Percentiles rank a stretch among this genome's conserved stretches.
These are phyloP conservation scores for Nicotiana obtusifolia DNA, from an alignment of 257 asterid genomes.

Conservation along the genomic window DNA sequence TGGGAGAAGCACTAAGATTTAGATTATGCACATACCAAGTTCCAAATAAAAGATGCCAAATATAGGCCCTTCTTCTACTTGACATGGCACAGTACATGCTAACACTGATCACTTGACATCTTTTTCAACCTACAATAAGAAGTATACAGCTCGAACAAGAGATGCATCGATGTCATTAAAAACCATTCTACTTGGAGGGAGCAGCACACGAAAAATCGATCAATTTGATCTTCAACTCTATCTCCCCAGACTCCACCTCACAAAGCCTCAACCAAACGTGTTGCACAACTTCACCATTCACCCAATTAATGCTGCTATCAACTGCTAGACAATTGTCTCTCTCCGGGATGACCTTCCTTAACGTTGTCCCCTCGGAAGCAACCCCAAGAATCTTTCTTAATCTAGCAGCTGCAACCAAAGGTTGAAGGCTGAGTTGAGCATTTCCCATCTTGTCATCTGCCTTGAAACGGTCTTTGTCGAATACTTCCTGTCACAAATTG, in stretches of 20 bases:
- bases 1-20: too few relatives aligned
- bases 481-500: constrained; percentile 33
- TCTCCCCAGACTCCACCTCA: constrained; percentile 44
- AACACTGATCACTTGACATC: not conserved
- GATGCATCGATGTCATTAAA: not conserved
- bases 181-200: constrained; percentile 13
- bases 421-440: constrained; percentile 37
- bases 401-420: constrained; percentile 36
- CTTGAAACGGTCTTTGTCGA: constrained; percentile 42
- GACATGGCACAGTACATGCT: not conserved
- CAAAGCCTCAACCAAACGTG: constrained; percentile 42
- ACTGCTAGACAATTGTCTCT: constrained; percentile 39
- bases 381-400: constrained; percentile 32
- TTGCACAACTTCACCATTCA: constrained; percentile 35
- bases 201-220: constrained; percentile 16
- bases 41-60: not conserved
- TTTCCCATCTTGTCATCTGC: constrained; percentile 48
- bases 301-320: constrained; percentile 32
- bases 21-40: not conserved
- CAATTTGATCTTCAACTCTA: constrained; percentile 33
- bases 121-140: not conserved
- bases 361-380: constrained; percentile 30
- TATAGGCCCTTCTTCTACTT: not conserved
- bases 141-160: not conserved
- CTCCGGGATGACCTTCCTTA: constrained; percentile 43